phyloP scores from a whole-genome alignment of 75 land plant genomes.

The Picea glauca region DNA sequence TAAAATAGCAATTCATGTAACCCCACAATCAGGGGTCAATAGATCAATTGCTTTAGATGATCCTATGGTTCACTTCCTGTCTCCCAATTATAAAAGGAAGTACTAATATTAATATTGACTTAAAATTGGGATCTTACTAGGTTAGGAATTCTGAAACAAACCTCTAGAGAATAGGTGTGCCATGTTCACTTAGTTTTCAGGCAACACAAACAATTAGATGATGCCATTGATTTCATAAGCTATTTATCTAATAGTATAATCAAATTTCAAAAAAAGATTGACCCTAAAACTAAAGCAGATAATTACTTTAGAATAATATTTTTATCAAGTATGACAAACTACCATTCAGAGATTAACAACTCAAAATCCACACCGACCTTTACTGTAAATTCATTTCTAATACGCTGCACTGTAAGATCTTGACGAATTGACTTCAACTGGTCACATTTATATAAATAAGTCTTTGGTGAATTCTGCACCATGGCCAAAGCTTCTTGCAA shows the following conservation, averaged over 20 bases:
- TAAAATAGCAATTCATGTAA: too few relatives aligned
- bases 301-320: background rate
- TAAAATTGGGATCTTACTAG: background rate
- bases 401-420: constrained; percentile 92
- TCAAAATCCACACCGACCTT: constrained; percentile 42
- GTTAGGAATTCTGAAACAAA: background rate
- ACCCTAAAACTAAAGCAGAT: background rate
- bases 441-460: constrained; percentile 94
- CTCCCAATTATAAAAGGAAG: background rate
- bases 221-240: background rate
- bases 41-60: background rate
- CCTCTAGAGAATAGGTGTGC: background rate
- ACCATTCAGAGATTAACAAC: background rate
- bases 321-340: background rate
- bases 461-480: constrained; percentile 78
- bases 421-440: constrained; percentile 98
- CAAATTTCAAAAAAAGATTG: background rate
- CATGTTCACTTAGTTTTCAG: background rate
- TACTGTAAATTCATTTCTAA: constrained; percentile 82
- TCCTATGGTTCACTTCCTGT: background rate
- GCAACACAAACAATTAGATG: background rate
- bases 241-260: background rate
- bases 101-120: background rate
- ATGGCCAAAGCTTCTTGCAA: constrained; percentile 76
- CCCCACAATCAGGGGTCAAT: too few relatives aligned